Percentiles rank a stretch among this genome's conserved stretches.
phyloP scores from a whole-genome alignment of 225 moss, liverwort and hornwort genomes.

The Physcomitrium patens region DNA sequence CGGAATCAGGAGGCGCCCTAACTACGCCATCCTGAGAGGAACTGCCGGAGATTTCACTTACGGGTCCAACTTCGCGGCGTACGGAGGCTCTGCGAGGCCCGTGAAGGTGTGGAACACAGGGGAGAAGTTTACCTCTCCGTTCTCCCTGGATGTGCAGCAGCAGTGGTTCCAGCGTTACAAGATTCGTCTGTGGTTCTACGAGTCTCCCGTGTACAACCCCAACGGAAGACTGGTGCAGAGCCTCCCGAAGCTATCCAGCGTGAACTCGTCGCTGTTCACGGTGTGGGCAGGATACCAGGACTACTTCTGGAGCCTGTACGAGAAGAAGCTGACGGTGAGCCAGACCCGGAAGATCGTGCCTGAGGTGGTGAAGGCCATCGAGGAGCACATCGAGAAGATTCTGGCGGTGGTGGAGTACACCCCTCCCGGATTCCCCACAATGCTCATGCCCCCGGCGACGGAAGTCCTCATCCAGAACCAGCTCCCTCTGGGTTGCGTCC shows the following conservation, averaged over 20 bases:
- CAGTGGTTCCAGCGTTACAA: conserved; percentile 35
- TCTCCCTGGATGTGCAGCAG: conserved; percentile 30
- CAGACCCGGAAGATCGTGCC: neutral
- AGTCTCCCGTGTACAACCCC: conserved; percentile 5
- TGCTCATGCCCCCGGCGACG: neutral
- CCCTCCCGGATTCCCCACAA: neutral
- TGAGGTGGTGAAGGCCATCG: neutral
- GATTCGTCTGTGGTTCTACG: conserved; percentile 19
- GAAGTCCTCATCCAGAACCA: conserved; percentile 37
- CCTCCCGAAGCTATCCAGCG: neutral
- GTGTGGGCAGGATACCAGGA: conserved; percentile 6
- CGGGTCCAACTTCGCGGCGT: conserved; percentile 33
- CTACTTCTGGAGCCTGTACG: neutral
- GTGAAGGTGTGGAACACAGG: neutral
- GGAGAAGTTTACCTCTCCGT: conserved; percentile 15
- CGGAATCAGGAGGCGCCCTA: conserved; percentile 30
- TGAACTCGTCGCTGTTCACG: neutral
- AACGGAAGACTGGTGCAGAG: conserved; percentile 20
- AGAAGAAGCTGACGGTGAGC: neutral
- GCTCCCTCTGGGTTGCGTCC: conserved; percentile 45
- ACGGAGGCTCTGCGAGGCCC: conserved; percentile 29
- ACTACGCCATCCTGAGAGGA: conserved; percentile 26
- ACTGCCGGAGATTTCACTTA: conserved; percentile 7
- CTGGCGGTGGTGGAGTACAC: neutral
- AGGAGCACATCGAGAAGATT: neutral